Base-by-base conservation (phyloP, 805 yeast genomes). In the Wickerhamiella kazuoi region DNA sequence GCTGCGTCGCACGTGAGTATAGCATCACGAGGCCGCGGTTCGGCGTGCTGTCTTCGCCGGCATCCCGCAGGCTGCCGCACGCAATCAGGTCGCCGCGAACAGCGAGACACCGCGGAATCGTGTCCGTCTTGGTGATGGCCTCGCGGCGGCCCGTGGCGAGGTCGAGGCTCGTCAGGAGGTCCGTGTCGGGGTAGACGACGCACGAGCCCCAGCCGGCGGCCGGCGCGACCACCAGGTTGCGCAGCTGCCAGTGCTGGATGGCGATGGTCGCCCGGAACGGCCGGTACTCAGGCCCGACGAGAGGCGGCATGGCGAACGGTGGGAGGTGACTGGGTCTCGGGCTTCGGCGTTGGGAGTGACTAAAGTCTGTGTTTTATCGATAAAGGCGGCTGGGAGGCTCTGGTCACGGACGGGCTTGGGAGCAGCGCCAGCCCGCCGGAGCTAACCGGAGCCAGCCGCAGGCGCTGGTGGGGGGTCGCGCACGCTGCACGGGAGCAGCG, bases 241-340 rank as follows among this genome's bases (percentile, higher is more conserved):
- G 64, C 24, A 83, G 63, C 55, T 82, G 94, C 93, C 93, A 83
- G 60, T 82, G 77, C 47, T 52, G 53, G 21, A 54, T 50, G 21
- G 57, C 51, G 28, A 54, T 51, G 18, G 44, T 41, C 14, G 57
- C 58, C 4, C 47, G 46, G 31, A 38, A 41, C 14, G 24, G 15
- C 28, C 28, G 11, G 35, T 20, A 21, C 4, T 13, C 28, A 5
- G 35, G 35, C 11, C 28, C 35, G 9, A 33, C 28, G 17, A 33
- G 28, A 15, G 31, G 31, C 31, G 15, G 26, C 9, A 23, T 23
- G 26, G 26, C 26, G 11, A 6, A 23, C 26, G 11, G 11, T 23
- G 26, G 26, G 26, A 23, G 26, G 26, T 23, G 6, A 11, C 9
- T 23, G 26, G 11, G 9, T 23, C 6, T 7, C 26, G 26, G n/a